A percentile compares a stretch with the other conserved stretches of the same genome.
phyloP scores from a whole-genome alignment of 2,329 filamentous ascomycete genomes.

The Dendrostoma leiphaemia region DNA sequence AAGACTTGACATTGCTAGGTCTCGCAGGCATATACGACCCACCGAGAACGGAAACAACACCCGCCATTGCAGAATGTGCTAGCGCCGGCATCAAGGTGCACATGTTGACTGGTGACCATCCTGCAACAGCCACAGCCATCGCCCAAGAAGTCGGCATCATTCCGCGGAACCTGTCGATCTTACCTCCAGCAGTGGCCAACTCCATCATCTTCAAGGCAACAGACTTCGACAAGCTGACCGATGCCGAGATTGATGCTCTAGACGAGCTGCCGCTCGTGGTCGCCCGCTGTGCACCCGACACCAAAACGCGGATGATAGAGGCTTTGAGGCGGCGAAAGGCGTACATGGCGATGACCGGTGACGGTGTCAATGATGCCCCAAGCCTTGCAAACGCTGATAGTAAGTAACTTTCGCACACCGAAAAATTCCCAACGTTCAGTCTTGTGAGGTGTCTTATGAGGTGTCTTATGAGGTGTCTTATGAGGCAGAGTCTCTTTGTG shows the following conservation, averaged over 20 bases:
- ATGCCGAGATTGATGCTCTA: constrained; percentile 72
- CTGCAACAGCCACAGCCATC: constrained; percentile 74
- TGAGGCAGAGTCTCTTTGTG: too few relatives aligned
- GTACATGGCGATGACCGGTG: constrained; percentile 85
- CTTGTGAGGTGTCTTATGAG: too few relatives aligned
- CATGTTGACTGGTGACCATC: constrained; percentile 84
- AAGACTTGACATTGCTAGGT: constrained; percentile 70
- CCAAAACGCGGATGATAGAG: constrained; percentile 89
- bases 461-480: too few relatives aligned
- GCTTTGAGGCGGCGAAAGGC: constrained; percentile 73
- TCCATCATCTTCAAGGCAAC: constrained; percentile 72
- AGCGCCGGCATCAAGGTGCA: constrained; percentile 75
- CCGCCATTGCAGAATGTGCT: constrained; percentile 67
- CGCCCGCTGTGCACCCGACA: constrained; percentile 79
- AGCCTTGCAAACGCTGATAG: constrained; percentile 76
- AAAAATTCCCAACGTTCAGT: too few relatives aligned
- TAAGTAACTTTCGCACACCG: too few relatives aligned
- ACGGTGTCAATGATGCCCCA: constrained; percentile 84
- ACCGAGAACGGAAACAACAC: constrained; percentile 75
- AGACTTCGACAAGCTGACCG: constrained; percentile 74
- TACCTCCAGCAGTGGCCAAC: constrained; percentile 62
- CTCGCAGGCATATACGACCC: constrained; percentile 85
- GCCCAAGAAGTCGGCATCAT: constrained; percentile 78
- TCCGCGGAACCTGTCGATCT: constrained; percentile 56
- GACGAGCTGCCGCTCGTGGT: constrained; percentile 77